phyloP scores from a whole-genome alignment of 2,329 filamentous ascomycete species.

The Beauveria rudraprayagi region DNA sequence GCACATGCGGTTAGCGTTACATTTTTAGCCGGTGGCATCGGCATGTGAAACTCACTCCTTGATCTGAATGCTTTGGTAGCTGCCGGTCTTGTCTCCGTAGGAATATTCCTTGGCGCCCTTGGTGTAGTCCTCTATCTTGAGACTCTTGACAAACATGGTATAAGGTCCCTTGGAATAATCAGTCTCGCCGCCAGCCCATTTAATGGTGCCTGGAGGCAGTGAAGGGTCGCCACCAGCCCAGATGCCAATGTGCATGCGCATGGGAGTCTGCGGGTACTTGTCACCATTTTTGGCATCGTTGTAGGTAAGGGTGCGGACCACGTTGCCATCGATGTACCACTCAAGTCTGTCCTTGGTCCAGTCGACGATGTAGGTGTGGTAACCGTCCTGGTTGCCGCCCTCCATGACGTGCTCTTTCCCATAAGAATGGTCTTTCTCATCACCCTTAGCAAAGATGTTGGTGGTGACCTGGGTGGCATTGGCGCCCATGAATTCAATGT shows the following conservation, averaged over 20 bases:
- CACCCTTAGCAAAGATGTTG: slow-evolving; percentile 76
- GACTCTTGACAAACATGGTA: slow-evolving; percentile 64
- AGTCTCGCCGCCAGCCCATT: slow-evolving; percentile 64
- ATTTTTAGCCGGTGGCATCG: neutral
- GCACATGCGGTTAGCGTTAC: slow-evolving; percentile 15
- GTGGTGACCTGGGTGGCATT: slow-evolving; percentile 56
- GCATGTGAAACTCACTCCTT: slow-evolving; percentile 36
- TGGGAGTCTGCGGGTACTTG: slow-evolving; percentile 69
- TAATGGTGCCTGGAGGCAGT: slow-evolving; percentile 47
- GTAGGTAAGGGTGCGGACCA: slow-evolving; percentile 56
- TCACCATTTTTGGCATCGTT: slow-evolving; percentile 52
- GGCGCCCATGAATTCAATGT: slow-evolving; percentile 74
- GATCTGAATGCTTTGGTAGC: slow-evolving; percentile 56
- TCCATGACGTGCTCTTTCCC: slow-evolving; percentile 50
- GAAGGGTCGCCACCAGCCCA: slow-evolving; percentile 55
- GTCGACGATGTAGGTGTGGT: slow-evolving; percentile 68
- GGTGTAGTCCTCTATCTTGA: slow-evolving; percentile 48
- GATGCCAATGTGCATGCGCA: slow-evolving; percentile 60
- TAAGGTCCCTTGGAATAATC: slow-evolving; percentile 60
- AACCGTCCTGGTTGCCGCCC: slow-evolving; percentile 45
- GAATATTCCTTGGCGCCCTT: slow-evolving; percentile 54
- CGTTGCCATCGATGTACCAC: slow-evolving; percentile 61
- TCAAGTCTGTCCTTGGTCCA: slow-evolving; percentile 62
- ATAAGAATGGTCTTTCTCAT: slow-evolving; percentile 52
- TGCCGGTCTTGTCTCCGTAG: slow-evolving; percentile 54